Evolutionary conservation across 345 rosid genomes (phyloP), one percentile per base, ranked within the genome.

Genomic region (Raphanus sativus): DNA sequence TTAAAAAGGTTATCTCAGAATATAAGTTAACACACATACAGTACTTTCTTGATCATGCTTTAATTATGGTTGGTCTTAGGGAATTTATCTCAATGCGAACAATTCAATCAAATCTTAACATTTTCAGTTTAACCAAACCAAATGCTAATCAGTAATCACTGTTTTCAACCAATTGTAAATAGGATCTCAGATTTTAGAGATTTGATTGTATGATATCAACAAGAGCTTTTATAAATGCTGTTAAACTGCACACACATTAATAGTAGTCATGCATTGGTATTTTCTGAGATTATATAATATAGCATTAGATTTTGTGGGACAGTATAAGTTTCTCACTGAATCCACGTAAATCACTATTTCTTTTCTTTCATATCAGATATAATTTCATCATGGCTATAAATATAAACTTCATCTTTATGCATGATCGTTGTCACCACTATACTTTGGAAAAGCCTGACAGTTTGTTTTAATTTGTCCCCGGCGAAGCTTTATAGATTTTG

Each of bases 1-100:
- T 71, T 60, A 65, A 66, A 65, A 77, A 71, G 73, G 73, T 66
- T 78, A 72, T 72, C 76, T 77, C 54, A 42, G 21, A 71, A 42
- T 56, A 71, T 25, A 71, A 66, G 62, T 78, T 58, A 11, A 6
- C 17, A 55, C 72, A 61, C 60, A 45, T 6, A 58, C 45, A 69
- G 45, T 16, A 33, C 6, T 63, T 69, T 52, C 12, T 2, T 50
- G 2, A 42, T 71, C 29, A 40, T 71, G n/a, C 33, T 56, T 65
- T 42, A 6, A 38, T 17, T 36, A 16, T 70, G 63, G 24, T 45
- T 64, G 70, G 38, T 56, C 67, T 70, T 17, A 17, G 45, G 42
- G 11, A 13, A 62, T 29, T 71, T 9, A 59, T 71, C 75, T 63
- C 65, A 63, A 12, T 13, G 55, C 29, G 66, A 8, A 8, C 8